Evolutionary conservation across 164 flowering plant species (phyloP).

Genomic region (Santalum album): DNA sequence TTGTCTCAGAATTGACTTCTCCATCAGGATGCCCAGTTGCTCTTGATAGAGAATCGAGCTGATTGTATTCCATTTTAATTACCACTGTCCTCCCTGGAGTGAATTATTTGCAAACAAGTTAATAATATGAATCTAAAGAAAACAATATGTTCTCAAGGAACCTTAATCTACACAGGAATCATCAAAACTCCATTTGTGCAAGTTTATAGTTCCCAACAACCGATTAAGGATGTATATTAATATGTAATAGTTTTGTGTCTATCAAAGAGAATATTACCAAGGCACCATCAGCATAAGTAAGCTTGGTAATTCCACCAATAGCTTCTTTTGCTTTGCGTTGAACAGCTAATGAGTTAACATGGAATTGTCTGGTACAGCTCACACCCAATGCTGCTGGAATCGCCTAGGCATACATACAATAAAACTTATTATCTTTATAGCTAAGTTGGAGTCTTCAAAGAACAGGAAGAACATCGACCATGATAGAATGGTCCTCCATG

Average conservation of each 20-base stretch:
- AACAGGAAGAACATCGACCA: not conserved
- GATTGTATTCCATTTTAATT: conserved; percentile 98
- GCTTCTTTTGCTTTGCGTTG: conserved; percentile 99
- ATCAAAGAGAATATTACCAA: not conserved
- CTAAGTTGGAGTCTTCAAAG: not conserved
- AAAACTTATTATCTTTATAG: conserved; percentile 7
- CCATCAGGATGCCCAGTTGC: conserved; percentile 85
- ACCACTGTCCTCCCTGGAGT: conserved; percentile 88
- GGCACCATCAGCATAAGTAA: conserved; percentile 91
- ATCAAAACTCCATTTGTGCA: too few species aligned
- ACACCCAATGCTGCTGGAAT: conserved; percentile 96
- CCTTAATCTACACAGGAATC: too few species aligned
- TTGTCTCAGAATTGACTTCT: conserved; percentile 82
- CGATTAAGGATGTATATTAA: too few species aligned
- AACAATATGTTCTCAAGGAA: too few species aligned
- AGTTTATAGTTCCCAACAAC: too few species aligned
- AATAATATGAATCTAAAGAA: not conserved
- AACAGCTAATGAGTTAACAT: conserved; percentile 97
- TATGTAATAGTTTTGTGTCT: too few species aligned
- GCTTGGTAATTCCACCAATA: conserved; percentile 93
- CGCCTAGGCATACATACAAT: conserved; percentile 37
- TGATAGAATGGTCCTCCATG: not conserved
- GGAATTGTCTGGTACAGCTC: conserved; percentile 62
- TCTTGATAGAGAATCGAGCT: conserved; percentile 91
- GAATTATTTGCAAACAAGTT: not conserved